These are phyloP conservation scores for Thamnidium elegans DNA, from an alignment of 192 early-diverging fungal genomes.

Conservation along the genomic window DNA sequence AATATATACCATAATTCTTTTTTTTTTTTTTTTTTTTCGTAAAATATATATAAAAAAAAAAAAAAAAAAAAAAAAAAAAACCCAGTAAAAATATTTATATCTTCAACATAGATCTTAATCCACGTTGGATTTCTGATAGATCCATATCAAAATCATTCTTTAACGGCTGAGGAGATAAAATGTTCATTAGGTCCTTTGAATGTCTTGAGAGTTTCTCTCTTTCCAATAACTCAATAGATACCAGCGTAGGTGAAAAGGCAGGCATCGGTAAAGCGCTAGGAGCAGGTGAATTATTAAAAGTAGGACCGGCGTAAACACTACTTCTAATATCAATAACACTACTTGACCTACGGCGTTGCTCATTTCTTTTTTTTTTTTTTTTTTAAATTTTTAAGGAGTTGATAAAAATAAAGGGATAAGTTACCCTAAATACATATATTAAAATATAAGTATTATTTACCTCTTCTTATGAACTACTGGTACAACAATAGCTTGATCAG, in stretches of 20 bases:
- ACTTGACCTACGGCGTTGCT: background rate
- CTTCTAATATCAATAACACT: slow-evolving; percentile 13
- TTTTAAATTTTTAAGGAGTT: too few species aligned
- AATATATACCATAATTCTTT: too few species aligned
- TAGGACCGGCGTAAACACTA: slow-evolving; percentile 50
- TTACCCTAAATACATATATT: background rate
- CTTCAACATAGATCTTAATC: slow-evolving; percentile 46
- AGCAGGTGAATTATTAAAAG: slow-evolving; percentile 57
- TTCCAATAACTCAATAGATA: background rate
- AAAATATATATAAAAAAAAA: background rate
- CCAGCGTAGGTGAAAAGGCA: slow-evolving; percentile 35
- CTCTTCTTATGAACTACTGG: slow-evolving; percentile 1
- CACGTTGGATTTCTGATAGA: slow-evolving; percentile 49
- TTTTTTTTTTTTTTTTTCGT: background rate
- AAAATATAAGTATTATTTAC: background rate
- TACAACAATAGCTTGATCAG: background rate
- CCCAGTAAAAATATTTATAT: slow-evolving; percentile 32
- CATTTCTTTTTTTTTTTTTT: too few species aligned
- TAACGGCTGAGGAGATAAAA: slow-evolving; percentile 5
- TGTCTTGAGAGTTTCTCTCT: slow-evolving; percentile 4
- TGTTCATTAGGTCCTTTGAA: slow-evolving; percentile 19
- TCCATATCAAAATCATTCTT: slow-evolving; percentile 30
- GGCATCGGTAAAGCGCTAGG: slow-evolving; percentile 53
- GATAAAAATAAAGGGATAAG: background rate
- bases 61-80: slow-evolving; percentile 22